Evolutionary conservation across 2,329 filamentous ascomycete genomes (phyloP).

Genomic region (Venturia aucupariae): DNA sequence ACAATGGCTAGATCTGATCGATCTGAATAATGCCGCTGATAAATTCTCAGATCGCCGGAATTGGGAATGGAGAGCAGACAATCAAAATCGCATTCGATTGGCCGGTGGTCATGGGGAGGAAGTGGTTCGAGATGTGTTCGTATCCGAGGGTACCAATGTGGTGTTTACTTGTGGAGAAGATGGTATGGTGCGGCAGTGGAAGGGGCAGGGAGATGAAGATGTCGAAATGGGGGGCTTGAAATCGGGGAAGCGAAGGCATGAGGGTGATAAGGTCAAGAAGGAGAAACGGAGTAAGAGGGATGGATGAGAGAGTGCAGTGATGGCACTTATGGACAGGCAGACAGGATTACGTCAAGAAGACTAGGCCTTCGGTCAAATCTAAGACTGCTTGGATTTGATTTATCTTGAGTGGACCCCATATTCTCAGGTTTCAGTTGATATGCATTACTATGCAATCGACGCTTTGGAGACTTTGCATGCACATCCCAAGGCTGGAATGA

Average conservation of each 20-base stretch:
- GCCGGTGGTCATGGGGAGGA: slow-evolving; percentile 40
- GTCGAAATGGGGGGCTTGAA: slow-evolving; percentile 14
- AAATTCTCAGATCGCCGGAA: neutral
- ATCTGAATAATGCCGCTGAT: slow-evolving; percentile 17
- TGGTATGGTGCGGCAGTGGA: slow-evolving; percentile 36
- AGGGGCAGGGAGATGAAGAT: slow-evolving; percentile 4
- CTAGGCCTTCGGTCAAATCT: neutral
- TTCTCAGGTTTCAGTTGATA: too few species aligned
- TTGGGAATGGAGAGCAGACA: slow-evolving; percentile 9
- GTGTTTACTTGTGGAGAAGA: slow-evolving; percentile 43
- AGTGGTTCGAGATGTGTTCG: slow-evolving; percentile 37
- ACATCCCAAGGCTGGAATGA: too few species aligned
- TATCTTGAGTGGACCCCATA: too few species aligned
- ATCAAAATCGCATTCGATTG: slow-evolving; percentile 19
- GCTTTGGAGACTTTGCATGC: too few species aligned
- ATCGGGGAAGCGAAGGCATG: slow-evolving; percentile 5
- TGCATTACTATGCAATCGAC: too few species aligned
- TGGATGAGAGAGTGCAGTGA: neutral
- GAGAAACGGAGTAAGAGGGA: slow-evolving; percentile 10
- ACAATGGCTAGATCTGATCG: slow-evolving; percentile 23
- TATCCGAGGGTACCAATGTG: slow-evolving; percentile 23
- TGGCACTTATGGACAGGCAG: neutral
- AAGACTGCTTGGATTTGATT: too few species aligned
- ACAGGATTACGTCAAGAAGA: neutral
- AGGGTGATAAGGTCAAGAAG: neutral